Evolutionary conservation across 139 green algal genomes (phyloP), one percentile per base, ranked within the genome.

Genomic region (Chlamydomonas sp.): DNA sequence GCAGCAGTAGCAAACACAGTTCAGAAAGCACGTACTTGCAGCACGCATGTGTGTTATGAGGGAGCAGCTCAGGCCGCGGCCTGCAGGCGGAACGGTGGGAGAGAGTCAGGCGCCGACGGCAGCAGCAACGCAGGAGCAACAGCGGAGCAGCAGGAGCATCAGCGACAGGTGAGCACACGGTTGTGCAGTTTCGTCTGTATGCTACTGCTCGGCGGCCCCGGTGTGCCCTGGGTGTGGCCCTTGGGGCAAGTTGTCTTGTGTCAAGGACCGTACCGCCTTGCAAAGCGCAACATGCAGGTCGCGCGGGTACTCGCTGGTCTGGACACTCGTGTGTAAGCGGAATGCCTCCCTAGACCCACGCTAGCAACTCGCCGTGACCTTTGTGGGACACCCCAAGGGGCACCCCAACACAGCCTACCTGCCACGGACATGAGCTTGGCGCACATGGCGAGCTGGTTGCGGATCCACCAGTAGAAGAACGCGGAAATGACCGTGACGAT

Each of bases 381-480:
- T 49, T 49, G 31, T 49, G 31, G 31, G 31, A 71, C 10, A 10
- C 66, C 10, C 10, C 66, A 71, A 10, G 66, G 10, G 9, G 9
- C 66, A 71, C 66, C 66, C 66, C 66, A 10, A 71, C 66, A 71
- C 66, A 14, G 31, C 77, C 20, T n/a, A 90, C 86, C 86, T 16
- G 86, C 63, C 0, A 90, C 57, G 4, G 78, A 63, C 49, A 90
- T 71, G 49, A 90, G 86, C 5, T 81, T 60, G 0, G 71, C 86
- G 63, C 86, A 90, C 66, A 86, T 20, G 3, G 1, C 3, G 20
- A 90, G 71, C 61, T 90, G 73, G 31, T 1, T n/a, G 1, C 86
- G 86, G 60, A 90, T 90, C 14, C 63, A 90, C 62, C 57, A 86
- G 49, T 90, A 90, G 12, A 87, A 77, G 6, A 86, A 3, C 3